Base-by-base conservation (phyloP, 2,329 filamentous ascomycete genomes). In the Cercospora janseana region DNA sequence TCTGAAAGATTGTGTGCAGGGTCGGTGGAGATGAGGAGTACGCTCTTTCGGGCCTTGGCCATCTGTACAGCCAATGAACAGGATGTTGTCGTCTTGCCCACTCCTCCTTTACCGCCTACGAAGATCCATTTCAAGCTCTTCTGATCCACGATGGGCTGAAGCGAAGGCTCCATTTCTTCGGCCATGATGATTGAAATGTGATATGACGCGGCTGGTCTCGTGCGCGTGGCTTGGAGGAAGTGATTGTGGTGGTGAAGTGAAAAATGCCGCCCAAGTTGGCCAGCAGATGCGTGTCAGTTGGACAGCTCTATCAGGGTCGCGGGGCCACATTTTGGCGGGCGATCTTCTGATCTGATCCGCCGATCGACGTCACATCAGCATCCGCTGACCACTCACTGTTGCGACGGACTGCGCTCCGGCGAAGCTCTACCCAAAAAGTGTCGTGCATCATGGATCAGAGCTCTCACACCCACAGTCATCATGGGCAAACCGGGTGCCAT, bases 51-150 rank as follows among this genome's bases (percentile, higher is more conserved):
- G 63, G 90, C 89, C 72, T 87, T 90, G 64, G 93, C 90, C 59
- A 98, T 88, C 74, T 98, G 93, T 69, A 98, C 97, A 58, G 93
- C 93, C 59, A 98, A 86, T 7, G 92, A 96, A 75, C 93, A 98
- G 6, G 92, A 97, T 12, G 93, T 98, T n/a, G 93, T 98, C 21
- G 93, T 98, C 79, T 98, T 98, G 70, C 93, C 93, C 37, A 98
- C 93, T 69, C 93, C 93, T 66, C 93, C 93, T 23, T 98, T 98
- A 60, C 93, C 93, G 65, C 93, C 93, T 54, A 98, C 93, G 66
- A 98, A 98, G 73, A 98, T 95, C 93, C 93, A 98, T 69, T 93
- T 88, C 49, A 98, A 84, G 26, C 88, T 86, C 72, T 90, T 89
- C 73, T 98, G 93, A 76, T 95, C 89, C 65, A 98, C 83, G 67